A percentile compares a stretch with the other conserved stretches of the same genome.
Evolutionary conservation across 192 early-diverging fungal genomes (phyloP).

Genomic region (Phlyctochytrium arcticum): DNA sequence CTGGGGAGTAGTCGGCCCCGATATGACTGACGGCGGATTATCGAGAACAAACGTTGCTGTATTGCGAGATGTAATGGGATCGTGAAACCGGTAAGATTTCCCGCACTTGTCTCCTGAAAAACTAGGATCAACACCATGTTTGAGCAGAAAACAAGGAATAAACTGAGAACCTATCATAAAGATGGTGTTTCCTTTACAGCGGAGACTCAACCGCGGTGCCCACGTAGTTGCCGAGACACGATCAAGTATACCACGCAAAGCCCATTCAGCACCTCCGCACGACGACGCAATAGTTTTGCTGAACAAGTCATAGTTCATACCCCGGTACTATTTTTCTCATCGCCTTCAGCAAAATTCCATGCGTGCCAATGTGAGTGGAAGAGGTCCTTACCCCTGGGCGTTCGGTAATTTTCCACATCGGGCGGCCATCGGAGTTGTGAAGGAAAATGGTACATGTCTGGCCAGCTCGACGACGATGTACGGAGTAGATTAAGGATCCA

Average conservation of each 20-base stretch:
- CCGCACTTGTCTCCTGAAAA: constrained; percentile 3
- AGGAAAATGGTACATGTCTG: constrained; percentile 7
- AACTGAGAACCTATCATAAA: constrained; percentile 3
- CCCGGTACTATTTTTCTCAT: not conserved
- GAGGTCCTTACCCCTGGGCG: constrained; percentile 10
- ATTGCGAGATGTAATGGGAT: not conserved
- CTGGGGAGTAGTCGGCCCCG: not conserved
- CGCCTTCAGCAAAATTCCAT: too few species aligned
- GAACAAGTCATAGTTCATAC: constrained; percentile 17
- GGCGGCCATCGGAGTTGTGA: not conserved
- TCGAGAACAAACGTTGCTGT: not conserved
- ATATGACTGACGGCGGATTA: not conserved
- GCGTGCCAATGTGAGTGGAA: too few species aligned
- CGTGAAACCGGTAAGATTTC: not conserved
- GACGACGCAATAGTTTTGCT: not conserved
- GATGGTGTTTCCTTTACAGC: constrained; percentile 2
- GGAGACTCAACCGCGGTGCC: constrained; percentile 3
- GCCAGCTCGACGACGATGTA: not conserved
- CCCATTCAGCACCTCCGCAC: constrained; percentile 14
- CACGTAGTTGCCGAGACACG: not conserved
- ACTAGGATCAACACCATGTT: not conserved
- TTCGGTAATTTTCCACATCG: constrained; percentile 11
- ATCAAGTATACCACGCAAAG: constrained; percentile 15
- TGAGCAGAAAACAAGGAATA: not conserved
- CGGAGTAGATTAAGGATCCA: not conserved